Evolutionary conservation across 805 yeast genomes (phyloP).

Genomic region (Blastobotrys robertii): DNA sequence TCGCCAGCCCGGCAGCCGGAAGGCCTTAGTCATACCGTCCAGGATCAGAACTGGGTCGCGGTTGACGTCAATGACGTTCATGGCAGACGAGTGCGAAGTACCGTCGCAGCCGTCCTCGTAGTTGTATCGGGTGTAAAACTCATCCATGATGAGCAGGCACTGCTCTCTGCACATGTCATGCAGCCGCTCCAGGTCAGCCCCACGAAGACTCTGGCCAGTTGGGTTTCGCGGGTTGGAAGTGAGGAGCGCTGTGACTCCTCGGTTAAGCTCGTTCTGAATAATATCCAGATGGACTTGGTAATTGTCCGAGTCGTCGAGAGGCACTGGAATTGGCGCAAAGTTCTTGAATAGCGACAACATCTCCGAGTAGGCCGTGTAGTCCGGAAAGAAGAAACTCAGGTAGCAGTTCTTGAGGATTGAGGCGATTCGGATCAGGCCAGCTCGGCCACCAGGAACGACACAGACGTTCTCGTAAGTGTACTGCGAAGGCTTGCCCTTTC

Average conservation of each 20-base stretch:
- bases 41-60: slow-evolving; percentile 49
- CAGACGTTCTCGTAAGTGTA: slow-evolving; percentile 51
- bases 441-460: slow-evolving; percentile 56
- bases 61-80: slow-evolving; percentile 44
- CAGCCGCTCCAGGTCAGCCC: slow-evolving; percentile 36
- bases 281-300: slow-evolving; percentile 46
- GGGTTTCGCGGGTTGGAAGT: slow-evolving; percentile 59
- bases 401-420: slow-evolving; percentile 51
- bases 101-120: slow-evolving; percentile 46
- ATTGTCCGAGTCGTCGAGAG: slow-evolving; percentile 46
- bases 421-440: slow-evolving; percentile 53
- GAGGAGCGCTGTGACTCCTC: slow-evolving; percentile 44
- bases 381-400: slow-evolving; percentile 50
- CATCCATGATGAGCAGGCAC: slow-evolving; percentile 54
- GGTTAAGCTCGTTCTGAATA: slow-evolving; percentile 40
- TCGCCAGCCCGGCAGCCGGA: slow-evolving; percentile 57
- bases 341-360: slow-evolving; percentile 54
- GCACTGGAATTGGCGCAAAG: slow-evolving; percentile 55
- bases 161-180: slow-evolving; percentile 43
- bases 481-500: slow-evolving; percentile 39
- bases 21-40: slow-evolving; percentile 52
- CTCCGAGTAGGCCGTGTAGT: slow-evolving; percentile 56
- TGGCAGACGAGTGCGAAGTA: slow-evolving; percentile 41
- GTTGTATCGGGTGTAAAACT: slow-evolving; percentile 50
- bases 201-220: slow-evolving; percentile 45